Evolutionary conservation across 495 filamentous ascomycete genomes (phyloP).

Genomic region (Penicillium goetzii): DNA sequence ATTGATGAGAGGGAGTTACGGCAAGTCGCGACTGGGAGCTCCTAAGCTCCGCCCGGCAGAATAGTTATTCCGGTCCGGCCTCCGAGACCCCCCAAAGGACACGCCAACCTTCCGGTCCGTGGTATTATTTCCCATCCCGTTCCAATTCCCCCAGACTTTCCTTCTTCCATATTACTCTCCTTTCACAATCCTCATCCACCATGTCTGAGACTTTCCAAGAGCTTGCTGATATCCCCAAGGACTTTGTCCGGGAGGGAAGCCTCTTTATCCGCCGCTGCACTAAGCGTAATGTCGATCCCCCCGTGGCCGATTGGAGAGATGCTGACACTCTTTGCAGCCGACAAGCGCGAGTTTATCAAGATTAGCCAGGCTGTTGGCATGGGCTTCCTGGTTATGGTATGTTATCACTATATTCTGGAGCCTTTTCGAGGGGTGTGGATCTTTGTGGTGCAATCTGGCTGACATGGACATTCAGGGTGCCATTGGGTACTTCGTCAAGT

Average conservation of each 20-base stretch:
- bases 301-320: neutral
- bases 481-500: conserved; percentile 92
- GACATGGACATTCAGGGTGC: conserved; percentile 37
- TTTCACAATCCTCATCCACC: conserved; percentile 11
- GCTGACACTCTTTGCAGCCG: conserved; percentile 53
- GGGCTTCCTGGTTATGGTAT: conserved; percentile 85
- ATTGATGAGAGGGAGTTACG: conserved; percentile 8
- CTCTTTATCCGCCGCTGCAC: conserved; percentile 83
- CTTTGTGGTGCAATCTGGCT: conserved; percentile 10
- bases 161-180: conserved; percentile 11
- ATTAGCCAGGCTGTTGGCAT: conserved; percentile 95
- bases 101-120: conserved; percentile 16
- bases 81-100: conserved; percentile 15
- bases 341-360: conserved; percentile 88
- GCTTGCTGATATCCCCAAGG: conserved; percentile 76
- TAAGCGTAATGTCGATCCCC: conserved; percentile 63
- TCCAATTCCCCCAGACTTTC: conserved; percentile 14
- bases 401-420: conserved; percentile 16
- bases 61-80: conserved; percentile 8
- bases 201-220: conserved; percentile 83
- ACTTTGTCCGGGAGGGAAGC: conserved; percentile 80
- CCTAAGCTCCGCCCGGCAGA: conserved; percentile 8
- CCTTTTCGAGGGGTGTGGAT: neutral
- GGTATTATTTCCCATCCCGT: conserved; percentile 12
- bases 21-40: conserved; percentile 6